A percentile compares a stretch with the other conserved stretches of the same genome.
Evolutionary conservation across 768 basidiomycete genomes (phyloP).

Genomic region (Boletus insuetus): DNA sequence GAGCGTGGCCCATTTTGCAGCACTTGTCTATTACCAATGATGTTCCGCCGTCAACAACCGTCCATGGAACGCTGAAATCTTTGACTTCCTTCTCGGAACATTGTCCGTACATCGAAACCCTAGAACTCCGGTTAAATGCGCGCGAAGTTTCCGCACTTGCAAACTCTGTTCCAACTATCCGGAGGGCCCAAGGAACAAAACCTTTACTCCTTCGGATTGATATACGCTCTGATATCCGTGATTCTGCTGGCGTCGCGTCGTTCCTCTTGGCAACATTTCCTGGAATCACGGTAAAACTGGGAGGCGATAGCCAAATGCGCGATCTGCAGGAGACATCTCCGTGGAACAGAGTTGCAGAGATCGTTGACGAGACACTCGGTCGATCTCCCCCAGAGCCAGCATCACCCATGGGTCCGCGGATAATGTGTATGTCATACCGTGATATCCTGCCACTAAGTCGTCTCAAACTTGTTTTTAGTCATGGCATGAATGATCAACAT

Average conservation of each 20-base stretch:
- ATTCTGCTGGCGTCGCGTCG: conserved; percentile 12
- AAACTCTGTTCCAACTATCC: neutral
- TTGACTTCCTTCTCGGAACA: conserved; percentile 8
- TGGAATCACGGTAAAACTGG: conserved; percentile 6
- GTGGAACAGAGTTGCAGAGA: conserved; percentile 22
- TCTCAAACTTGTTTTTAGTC: neutral
- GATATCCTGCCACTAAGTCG: neutral
- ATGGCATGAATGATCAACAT: conserved; percentile 5
- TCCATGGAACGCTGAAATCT: conserved; percentile 10
- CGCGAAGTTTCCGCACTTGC: conserved; percentile 10
- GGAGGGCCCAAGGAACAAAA: conserved; percentile 5
- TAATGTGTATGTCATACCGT: conserved; percentile 16
- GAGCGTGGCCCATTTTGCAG: conserved; percentile 19
- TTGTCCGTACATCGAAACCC: conserved; percentile 15
- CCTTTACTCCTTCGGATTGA: conserved; percentile 9
- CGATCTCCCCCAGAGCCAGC: conserved; percentile 8
- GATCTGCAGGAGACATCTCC: conserved; percentile 16
- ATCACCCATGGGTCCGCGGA: conserved; percentile 2
- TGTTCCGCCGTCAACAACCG: conserved; percentile 1
- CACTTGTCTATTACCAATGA: conserved; percentile 16
- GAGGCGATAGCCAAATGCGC: neutral
- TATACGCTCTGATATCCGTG: conserved; percentile 18
- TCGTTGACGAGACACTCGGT: conserved; percentile 14
- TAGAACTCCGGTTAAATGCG: conserved; percentile 20
- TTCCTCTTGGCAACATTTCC: conserved; percentile 17